A percentile compares a stretch with the other conserved stretches of the same genome.
Evolutionary conservation across 768 basidiomycete species (phyloP).

Genomic region (Pleurotus citrinopileatus): DNA sequence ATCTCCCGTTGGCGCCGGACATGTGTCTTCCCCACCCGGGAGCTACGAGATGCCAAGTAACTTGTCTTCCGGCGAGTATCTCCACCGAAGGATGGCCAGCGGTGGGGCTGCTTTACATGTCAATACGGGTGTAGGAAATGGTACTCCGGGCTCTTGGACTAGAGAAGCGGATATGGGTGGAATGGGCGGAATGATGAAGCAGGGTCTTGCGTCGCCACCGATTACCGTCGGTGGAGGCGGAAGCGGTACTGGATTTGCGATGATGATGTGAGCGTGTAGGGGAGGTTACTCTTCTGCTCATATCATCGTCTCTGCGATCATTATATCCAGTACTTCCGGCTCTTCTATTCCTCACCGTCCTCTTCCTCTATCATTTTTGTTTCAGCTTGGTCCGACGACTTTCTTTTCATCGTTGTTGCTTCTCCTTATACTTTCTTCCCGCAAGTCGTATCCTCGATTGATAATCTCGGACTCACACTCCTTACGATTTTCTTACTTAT

Average conservation of each 20-base stretch:
- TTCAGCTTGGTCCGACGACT: neutral
- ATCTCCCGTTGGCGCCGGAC: conserved; percentile 9
- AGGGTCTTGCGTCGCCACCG: conserved; percentile 8
- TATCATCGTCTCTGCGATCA: neutral
- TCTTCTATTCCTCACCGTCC: neutral
- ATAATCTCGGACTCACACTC: conserved; percentile 8
- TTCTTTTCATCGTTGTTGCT: too few relatives aligned
- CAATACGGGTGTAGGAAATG: conserved; percentile 2
- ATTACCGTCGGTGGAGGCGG: conserved; percentile 13
- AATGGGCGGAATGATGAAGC: conserved; percentile 17
- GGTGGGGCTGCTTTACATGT: conserved; percentile 10
- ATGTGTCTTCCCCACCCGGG: conserved; percentile 6
- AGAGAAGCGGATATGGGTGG: conserved; percentile 9
- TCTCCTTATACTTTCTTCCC: neutral
- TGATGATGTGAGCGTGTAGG: conserved; percentile 16
- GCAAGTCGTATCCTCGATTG: neutral
- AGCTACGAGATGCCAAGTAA: conserved; percentile 12
- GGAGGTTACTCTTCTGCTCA: neutral
- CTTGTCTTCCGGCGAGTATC: conserved; percentile 9
- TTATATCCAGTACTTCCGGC: neutral
- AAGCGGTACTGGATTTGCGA: conserved; percentile 14
- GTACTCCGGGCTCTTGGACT: conserved; percentile 6
- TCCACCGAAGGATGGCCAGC: conserved; percentile 5
- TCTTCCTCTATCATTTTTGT: neutral
- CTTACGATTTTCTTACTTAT: neutral